Percentiles rank a stretch among this genome's conserved stretches.
phyloP scores from a whole-genome alignment of 345 rosid genomes.

The Eucalyptus pauciflora region DNA sequence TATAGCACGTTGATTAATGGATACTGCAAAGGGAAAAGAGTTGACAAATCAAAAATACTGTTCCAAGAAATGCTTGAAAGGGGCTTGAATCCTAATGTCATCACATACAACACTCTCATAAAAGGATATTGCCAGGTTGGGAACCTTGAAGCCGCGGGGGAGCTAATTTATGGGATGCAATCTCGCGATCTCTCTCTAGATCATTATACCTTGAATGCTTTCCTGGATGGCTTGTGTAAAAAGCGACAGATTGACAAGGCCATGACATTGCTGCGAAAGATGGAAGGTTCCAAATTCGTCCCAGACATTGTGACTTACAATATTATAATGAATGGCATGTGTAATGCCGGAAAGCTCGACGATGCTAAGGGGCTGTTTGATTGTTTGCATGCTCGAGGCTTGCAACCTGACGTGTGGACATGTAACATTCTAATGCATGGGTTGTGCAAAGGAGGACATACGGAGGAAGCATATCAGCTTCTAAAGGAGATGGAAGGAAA shows the following conservation, averaged over 20 bases:
- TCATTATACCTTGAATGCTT: background rate
- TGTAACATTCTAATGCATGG: too few relatives aligned
- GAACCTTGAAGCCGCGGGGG: background rate
- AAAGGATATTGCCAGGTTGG: background rate
- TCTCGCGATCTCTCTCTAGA: background rate
- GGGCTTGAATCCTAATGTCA: background rate
- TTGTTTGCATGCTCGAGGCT: too few relatives aligned
- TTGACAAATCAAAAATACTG: rapidly evolving
- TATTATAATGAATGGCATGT: too few relatives aligned
- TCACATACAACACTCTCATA: background rate
- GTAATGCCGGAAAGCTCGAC: too few relatives aligned
- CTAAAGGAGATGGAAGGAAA: background rate
- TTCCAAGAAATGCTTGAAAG: background rate
- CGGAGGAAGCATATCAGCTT: background rate
- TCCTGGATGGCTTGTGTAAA: too few relatives aligned
- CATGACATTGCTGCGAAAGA: too few relatives aligned
- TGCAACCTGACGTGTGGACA: too few relatives aligned
- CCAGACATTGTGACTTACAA: too few relatives aligned
- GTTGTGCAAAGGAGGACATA: too few relatives aligned
- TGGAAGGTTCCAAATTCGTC: too few relatives aligned
- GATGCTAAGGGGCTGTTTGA: too few relatives aligned
- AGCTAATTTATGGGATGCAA: background rate
- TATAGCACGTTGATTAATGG: background rate
- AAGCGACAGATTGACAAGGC: too few relatives aligned
- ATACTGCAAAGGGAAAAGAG: background rate